Evolutionary conservation across 2,329 filamentous ascomycete genomes (phyloP).

Genomic region (Rhynchosporium agropyri): DNA sequence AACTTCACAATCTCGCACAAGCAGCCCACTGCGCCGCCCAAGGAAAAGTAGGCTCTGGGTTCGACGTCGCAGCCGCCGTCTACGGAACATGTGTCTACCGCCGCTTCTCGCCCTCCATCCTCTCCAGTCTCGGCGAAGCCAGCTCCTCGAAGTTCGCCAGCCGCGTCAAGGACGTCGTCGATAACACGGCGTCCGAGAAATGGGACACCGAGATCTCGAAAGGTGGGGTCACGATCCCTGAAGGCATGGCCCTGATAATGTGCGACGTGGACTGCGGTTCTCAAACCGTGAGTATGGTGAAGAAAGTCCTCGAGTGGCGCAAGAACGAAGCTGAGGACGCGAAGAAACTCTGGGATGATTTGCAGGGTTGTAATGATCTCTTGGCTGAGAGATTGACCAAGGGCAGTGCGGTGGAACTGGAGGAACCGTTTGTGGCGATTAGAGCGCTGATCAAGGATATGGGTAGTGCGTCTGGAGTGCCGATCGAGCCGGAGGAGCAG

Average conservation of each 20-base stretch:
- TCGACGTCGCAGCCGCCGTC: slow-evolving; percentile 91
- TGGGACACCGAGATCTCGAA: slow-evolving; percentile 85
- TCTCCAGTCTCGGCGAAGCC: slow-evolving; percentile 68
- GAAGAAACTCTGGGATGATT: slow-evolving; percentile 68
- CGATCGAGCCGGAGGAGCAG: slow-evolving; percentile 87
- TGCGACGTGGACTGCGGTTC: slow-evolving; percentile 95
- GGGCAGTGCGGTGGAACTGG: slow-evolving; percentile 49
- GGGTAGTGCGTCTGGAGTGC: slow-evolving; percentile 73
- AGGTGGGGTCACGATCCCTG: slow-evolving; percentile 69
- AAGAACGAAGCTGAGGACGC: slow-evolving; percentile 65
- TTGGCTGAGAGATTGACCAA: slow-evolving; percentile 65
- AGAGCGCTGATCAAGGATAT: slow-evolving; percentile 73
- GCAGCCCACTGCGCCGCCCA: slow-evolving; percentile 93
- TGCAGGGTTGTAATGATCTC: slow-evolving; percentile 75
- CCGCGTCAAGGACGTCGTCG: slow-evolving; percentile 66
- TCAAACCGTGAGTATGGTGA: slow-evolving; percentile 94
- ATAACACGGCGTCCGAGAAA: slow-evolving; percentile 52
- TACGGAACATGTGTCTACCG: slow-evolving; percentile 90
- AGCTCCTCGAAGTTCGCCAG: slow-evolving; percentile 68
- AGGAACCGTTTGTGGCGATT: slow-evolving; percentile 52
- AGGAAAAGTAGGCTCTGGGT: slow-evolving; percentile 94
- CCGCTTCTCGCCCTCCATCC: slow-evolving; percentile 82
- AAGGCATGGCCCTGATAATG: slow-evolving; percentile 79
- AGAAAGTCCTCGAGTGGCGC: slow-evolving; percentile 83
- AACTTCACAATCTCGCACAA: slow-evolving; percentile 91